Evolutionary conservation across 1,139 yeast genomes (phyloP), one percentile per base, ranked within the genome.

Genomic region (Lodderomyces oxycetoniae): DNA sequence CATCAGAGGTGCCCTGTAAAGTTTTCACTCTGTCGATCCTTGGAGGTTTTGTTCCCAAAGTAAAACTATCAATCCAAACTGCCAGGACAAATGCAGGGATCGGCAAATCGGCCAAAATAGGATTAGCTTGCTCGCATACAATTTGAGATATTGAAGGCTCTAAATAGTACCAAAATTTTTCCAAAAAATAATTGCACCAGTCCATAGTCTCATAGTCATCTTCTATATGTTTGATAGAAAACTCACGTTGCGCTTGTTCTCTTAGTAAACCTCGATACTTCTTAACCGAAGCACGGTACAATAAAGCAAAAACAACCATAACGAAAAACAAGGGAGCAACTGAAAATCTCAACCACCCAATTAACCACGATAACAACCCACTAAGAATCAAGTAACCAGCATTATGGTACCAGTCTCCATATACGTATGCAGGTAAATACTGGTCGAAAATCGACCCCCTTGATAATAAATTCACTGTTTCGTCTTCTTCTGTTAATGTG

Each of bases 371-470:
- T 14, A 82, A 55, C 10, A 82, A 52, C 0, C 82, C 88, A 2
- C 84, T 85, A 5, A 71, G 58, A 19, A 81, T 61, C 43, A 87
- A 64, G 31, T 77, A 70, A 0, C 75, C 96, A 11, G 83, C 79
- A 42, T 83, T 81, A 55, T 91, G 98, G 54, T 81, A 91, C 97
- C 98, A 91, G 51, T 91, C 96, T 36, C 98, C 98, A 49, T 83
- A 86, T 9, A 76, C 72, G 21, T 60, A 66, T 21, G 82, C 79
- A 2, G 94, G 91, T 35, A 89, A 62, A 49, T 79, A 74, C 40
- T 74, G 69, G 48, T 84, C 91, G 42, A 87, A 72, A 30, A 80
- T 49, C 0, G 96, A 85, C 7, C 85, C 75, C 28, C 74, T 71
- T 25, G 81, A 71, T 38, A 79, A 61, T 44, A 87, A 63, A 53